Conservation (phyloP, 2,329 filamentous ascomycete genomes). For the Penicillium sumatraense region DNA sequence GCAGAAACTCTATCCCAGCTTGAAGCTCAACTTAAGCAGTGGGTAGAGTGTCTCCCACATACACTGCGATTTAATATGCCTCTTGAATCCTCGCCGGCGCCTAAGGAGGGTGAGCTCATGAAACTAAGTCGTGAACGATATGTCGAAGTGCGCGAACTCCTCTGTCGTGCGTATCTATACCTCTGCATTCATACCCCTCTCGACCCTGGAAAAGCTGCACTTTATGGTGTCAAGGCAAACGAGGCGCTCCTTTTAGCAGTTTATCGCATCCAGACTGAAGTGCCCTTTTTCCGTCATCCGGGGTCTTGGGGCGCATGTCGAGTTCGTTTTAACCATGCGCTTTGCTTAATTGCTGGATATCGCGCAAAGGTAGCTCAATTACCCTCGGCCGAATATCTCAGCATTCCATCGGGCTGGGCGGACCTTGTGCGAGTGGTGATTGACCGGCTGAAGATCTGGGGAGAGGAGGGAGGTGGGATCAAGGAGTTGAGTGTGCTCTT, state of each 20-base stretch:
- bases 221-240: slow-evolving; percentile 27
- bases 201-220: slow-evolving; percentile 16
- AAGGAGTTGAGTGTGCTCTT: slow-evolving; percentile 27
- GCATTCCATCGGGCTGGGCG: slow-evolving; percentile 25
- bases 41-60: slow-evolving; percentile 29
- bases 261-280: slow-evolving; percentile 32
- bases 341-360: slow-evolving; percentile 29
- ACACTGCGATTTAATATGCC: slow-evolving; percentile 30
- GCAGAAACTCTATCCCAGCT: slow-evolving; percentile 24
- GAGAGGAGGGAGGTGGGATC: slow-evolving; percentile 28
- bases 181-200: slow-evolving; percentile 28
- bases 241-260: slow-evolving; percentile 26
- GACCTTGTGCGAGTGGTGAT: slow-evolving; percentile 28
- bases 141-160: slow-evolving; percentile 31
- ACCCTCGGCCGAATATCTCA: slow-evolving; percentile 25
- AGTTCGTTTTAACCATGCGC: slow-evolving; percentile 31
- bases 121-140: slow-evolving; percentile 31
- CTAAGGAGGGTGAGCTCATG: slow-evolving; percentile 27
- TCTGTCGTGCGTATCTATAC: slow-evolving; percentile 30
- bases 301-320: slow-evolving; percentile 32
- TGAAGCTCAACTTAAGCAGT: slow-evolving; percentile 29
- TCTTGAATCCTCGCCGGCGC: slow-evolving; percentile 18
- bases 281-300: slow-evolving; percentile 31
- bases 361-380: slow-evolving; percentile 23
- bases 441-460: slow-evolving; percentile 28